A percentile compares a stretch with the other conserved stretches of the same genome.
These are phyloP conservation scores for Rasamsonia emersonii DNA, from an alignment of 2,329 filamentous ascomycete species.

Conservation along the genomic window DNA sequence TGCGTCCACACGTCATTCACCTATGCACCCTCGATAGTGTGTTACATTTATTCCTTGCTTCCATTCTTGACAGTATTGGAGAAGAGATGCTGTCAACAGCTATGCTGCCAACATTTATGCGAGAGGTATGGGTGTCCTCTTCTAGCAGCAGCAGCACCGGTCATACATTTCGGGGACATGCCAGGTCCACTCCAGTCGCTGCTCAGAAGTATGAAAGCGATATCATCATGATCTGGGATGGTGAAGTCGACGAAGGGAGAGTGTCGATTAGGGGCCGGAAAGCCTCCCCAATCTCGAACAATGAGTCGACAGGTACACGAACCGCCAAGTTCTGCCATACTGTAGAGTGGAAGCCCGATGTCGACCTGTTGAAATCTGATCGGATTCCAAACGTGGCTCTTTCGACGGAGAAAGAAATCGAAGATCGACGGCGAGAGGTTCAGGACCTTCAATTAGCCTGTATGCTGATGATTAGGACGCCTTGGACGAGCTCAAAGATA, in stretches of 20 bases:
- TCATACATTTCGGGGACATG: constrained; percentile 18
- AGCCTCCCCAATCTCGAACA: constrained; percentile 19
- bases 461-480: too few relatives aligned
- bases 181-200: constrained; percentile 14
- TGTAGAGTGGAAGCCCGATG: constrained; percentile 20
- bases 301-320: constrained; percentile 7
- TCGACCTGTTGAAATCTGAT: constrained; percentile 18
- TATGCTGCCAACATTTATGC: constrained; percentile 23
- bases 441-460: too few relatives aligned
- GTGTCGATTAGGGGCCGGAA: constrained; percentile 19
- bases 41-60: constrained; percentile 21
- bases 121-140: constrained; percentile 25
- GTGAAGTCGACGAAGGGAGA: constrained; percentile 5
- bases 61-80: constrained; percentile 16
- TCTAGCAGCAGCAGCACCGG: constrained; percentile 13
- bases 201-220: constrained; percentile 13
- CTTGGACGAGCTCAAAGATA: too few relatives aligned
- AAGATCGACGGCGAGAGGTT: too few relatives aligned
- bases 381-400: too few relatives aligned
- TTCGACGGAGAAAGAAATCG: too few relatives aligned
- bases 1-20: constrained; percentile 27
- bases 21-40: constrained; percentile 29
- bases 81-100: constrained; percentile 14
- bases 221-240: constrained; percentile 15
- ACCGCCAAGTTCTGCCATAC: constrained; percentile 16